phyloP scores from a whole-genome alignment of 2,329 filamentous ascomycete genomes.

The Colletotrichum orchidophilum region DNA sequence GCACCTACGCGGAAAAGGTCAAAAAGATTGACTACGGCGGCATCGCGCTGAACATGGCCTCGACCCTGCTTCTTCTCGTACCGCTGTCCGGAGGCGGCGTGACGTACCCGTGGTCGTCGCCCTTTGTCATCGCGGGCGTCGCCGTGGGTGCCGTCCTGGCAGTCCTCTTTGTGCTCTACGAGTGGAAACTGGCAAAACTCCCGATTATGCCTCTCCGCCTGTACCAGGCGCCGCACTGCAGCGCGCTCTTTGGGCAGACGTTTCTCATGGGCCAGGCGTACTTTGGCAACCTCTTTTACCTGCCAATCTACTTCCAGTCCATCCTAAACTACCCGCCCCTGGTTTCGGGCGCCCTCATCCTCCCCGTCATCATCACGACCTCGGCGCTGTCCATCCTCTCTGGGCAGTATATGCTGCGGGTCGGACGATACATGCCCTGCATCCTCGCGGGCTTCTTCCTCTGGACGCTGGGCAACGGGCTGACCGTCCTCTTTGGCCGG shows the following conservation, averaged over 20 bases:
- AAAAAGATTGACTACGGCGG: slow-evolving; percentile 42
- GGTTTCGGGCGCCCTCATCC: slow-evolving; percentile 41
- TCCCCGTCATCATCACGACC: slow-evolving; percentile 41
- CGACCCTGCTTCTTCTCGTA: slow-evolving; percentile 39
- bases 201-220: slow-evolving; percentile 43
- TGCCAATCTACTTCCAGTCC: slow-evolving; percentile 45
- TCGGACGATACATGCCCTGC: slow-evolving; percentile 41
- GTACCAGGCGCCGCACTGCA: slow-evolving; percentile 37
- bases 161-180: slow-evolving; percentile 39
- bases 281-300: slow-evolving; percentile 43
- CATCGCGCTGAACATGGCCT: slow-evolving; percentile 40
- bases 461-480: slow-evolving; percentile 47
- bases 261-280: slow-evolving; percentile 42
- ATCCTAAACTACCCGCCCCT: slow-evolving; percentile 40
- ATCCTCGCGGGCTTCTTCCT: slow-evolving; percentile 44
- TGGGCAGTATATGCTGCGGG: slow-evolving; percentile 43
- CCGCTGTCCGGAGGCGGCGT: slow-evolving; percentile 41
- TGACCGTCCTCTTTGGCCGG: slow-evolving; percentile 40
- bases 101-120: slow-evolving; percentile 39
- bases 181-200: slow-evolving; percentile 40
- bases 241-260: slow-evolving; percentile 36
- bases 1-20: slow-evolving; percentile 39
- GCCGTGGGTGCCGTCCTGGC: slow-evolving; percentile 35
- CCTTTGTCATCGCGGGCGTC: slow-evolving; percentile 39
- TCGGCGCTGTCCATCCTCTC: slow-evolving; percentile 41